phyloP scores from a whole-genome alignment of 208 protist genomes.

The Crithidia bombi region DNA sequence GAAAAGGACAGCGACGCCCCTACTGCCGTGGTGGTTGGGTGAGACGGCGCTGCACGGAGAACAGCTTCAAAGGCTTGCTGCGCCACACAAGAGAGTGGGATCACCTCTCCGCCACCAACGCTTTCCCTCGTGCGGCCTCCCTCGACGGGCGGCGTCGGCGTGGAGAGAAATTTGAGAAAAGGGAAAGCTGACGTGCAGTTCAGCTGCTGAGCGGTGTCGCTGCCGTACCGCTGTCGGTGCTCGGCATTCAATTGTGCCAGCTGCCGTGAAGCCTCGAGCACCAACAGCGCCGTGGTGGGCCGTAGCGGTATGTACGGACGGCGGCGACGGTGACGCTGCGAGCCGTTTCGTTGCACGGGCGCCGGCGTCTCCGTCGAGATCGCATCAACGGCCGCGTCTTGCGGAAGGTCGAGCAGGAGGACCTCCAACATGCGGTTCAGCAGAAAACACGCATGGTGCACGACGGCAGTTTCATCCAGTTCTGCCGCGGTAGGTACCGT shows the following conservation, averaged over 20 bases:
- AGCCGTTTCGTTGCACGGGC: background rate
- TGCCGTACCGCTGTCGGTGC: background rate
- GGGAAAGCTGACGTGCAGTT: background rate
- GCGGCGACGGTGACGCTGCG: background rate
- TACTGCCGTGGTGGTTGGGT: background rate
- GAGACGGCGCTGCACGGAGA: background rate
- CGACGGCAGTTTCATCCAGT: background rate
- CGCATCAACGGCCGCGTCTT: conserved; percentile 1
- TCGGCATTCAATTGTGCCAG: background rate
- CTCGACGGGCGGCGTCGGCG: background rate
- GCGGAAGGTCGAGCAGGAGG: conserved; percentile 35
- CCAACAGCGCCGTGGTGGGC: conserved; percentile 24
- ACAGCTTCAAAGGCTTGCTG: conserved; percentile 17
- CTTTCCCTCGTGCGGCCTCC: too few species aligned
- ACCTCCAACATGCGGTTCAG: conserved; percentile 29
- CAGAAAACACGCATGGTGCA: conserved; percentile 9
- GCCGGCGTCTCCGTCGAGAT: background rate
- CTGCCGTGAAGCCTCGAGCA: conserved; percentile 28
- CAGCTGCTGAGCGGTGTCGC: background rate
- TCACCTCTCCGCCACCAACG: background rate
- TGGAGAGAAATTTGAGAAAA: conserved; percentile 13
- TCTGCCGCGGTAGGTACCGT: background rate
- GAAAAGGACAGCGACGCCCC: background rate
- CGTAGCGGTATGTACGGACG: conserved; percentile 1
- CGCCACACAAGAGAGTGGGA: conserved; percentile 17